A percentile compares a stretch with the other conserved stretches of the same genome.
Evolutionary conservation across 2,329 filamentous ascomycete species (phyloP).

Genomic region (Tricladium varicosporioides): DNA sequence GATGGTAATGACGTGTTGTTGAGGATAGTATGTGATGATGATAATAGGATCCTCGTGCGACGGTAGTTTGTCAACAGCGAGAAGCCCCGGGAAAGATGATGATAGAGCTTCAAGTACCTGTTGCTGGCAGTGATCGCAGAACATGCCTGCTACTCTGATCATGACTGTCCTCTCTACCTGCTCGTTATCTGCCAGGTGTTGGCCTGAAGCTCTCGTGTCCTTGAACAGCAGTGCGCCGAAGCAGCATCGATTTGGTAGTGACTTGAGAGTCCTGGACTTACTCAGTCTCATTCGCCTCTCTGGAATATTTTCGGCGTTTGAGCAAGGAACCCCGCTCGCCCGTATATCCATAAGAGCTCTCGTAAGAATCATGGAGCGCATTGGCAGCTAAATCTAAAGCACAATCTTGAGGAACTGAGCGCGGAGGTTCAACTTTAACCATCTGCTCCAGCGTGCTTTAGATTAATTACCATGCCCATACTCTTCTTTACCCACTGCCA

Average conservation of each 20-base stretch:
- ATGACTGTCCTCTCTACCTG: constrained; percentile 55
- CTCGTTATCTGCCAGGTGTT: constrained; percentile 51
- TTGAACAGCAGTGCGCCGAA: constrained; percentile 1
- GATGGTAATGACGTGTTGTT: constrained; percentile 68
- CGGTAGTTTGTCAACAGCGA: constrained; percentile 52
- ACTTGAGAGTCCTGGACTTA: constrained; percentile 6
- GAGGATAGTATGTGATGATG: constrained; percentile 67
- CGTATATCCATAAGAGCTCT: constrained; percentile 6
- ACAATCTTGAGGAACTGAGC: background rate
- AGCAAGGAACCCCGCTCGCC: constrained; percentile 3
- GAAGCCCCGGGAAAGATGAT: constrained; percentile 45
- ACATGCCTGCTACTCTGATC: constrained; percentile 69
- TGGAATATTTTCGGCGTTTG: constrained; percentile 4
- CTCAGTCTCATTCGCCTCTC: constrained; percentile 3
- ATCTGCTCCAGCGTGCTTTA: constrained; percentile 3
- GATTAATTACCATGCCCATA: constrained; percentile 4
- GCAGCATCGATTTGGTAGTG: constrained; percentile 6
- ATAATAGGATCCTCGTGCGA: constrained; percentile 65
- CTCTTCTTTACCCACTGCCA: background rate
- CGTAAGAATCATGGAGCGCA: too few relatives aligned
- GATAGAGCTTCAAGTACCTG: constrained; percentile 55
- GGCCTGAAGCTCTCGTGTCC: too few relatives aligned
- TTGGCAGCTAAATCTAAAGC: constrained; percentile 6
- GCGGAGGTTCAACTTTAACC: constrained; percentile 4
- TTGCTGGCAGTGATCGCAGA: constrained; percentile 68